Evolutionary conservation across 257 asterid species (phyloP), one percentile per base, ranked within the genome.

Genomic region (Linaria vulgaris): DNA sequence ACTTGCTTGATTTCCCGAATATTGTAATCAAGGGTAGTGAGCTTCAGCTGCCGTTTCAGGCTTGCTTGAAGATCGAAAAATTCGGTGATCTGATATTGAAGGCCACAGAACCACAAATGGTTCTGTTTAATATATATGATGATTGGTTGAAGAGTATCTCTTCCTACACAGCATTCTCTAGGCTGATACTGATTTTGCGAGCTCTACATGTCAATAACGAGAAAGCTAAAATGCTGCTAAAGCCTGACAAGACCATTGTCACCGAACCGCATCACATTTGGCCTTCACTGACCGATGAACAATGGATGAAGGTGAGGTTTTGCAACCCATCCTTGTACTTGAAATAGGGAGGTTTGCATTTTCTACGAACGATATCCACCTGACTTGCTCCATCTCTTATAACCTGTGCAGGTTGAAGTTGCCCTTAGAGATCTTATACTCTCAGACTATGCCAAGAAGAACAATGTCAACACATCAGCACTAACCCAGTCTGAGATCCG

Each of bases 11-110:
- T 80, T 94, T 94, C 68, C 99, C 99, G 0, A 94, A 90, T 68
- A 94, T 94, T 59, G 99, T 94, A 64, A 94, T 94, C n/a, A 94
- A 94, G 66, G 99, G 99, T 62, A 94, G 99, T 72, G 99, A 94
- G 80, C 88, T 94, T n/a, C 99, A 94, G 71, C 64, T 94, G 79
- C 99, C 99, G n/a, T 94, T 94, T 88, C 99, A 90, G 83, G 99
- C 99, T 47, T 94, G 99, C 84, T 77, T 94, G 79, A 94, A 94
- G 85, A 94, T 94, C 22, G 99, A 94, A 84, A 94, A 94, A 77
- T 94, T 94, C 55, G 99, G 99, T 51, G 99, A 94, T 85, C 88
- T 94, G 54, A 94, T 94, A 53, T 56, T 90, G 81, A 94, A 90
- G 80, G 99, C 99, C 66, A 87, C 99, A 7, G 99, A 90, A 57